Evolutionary conservation across 768 basidiomycete species (phyloP), one percentile per base, ranked within the genome.

Genomic region (Piloderma croceum): DNA sequence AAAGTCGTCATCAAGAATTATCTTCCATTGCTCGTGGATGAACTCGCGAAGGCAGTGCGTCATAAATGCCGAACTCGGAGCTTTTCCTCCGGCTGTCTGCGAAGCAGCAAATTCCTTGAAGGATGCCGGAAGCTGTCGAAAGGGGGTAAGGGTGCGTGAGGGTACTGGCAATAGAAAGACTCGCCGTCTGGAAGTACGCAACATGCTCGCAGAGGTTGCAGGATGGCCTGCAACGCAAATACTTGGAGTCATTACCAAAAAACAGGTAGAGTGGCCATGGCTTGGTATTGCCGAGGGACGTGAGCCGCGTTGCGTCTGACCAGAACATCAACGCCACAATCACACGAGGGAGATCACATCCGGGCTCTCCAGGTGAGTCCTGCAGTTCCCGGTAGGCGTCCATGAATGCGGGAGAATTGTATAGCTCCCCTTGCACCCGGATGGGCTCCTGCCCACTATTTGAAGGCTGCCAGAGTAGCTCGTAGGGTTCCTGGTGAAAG

Each of bases 1-100:
- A 42, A 69, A 67, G 1, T 66, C 58, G 0, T 51, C 50, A 43
- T 67, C 65, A 5, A 69, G 45, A 0, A 62, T 20, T 34, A 58
- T 32, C 12, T 40, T 33, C 60, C 59, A 64, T 11, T 54, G 31
- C 4, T 31, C 56, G 33, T 65, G 64, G 25, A 63, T 46, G 2
- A 65, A 44, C 31, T 67, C 63, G 1, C 56, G 55, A 6, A 48
- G 38, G 33, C 61, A 59, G 41, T 68, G 63, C 0, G 56, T 52
- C 6, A 65, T 9, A 1, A 62, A 42, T 9, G 27, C 10, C 2
- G 48, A 48, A 0, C 24, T 24, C 3, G 54, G 38, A 1, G 59
- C 42, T 0, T 36, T 15, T 3, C 33, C 34, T 0, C 32, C 52
- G 32, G n/a, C n/a, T 32, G 42, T 27, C 23, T 34, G 31, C 13